Conservation (phyloP, 495 filamentous ascomycete species). For the Annulohypoxylon bovei region DNA sequence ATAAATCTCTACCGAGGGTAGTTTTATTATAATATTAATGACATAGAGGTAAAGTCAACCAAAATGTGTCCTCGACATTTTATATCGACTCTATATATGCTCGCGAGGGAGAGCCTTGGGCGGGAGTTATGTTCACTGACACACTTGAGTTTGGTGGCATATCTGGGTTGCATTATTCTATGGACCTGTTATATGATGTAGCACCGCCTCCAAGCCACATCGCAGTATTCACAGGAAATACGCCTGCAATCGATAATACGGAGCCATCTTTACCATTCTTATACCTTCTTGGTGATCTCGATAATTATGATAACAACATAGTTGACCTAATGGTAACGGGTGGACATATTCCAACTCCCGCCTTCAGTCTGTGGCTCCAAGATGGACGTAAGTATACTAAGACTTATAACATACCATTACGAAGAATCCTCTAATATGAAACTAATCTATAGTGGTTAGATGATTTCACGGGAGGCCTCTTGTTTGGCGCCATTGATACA, state of each 20-base stretch:
- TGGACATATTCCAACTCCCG: background rate
- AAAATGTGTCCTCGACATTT: background rate
- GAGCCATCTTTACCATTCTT: background rate
- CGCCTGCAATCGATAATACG: background rate
- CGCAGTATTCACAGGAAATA: background rate
- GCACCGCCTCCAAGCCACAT: background rate
- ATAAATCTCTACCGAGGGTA: background rate
- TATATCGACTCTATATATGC: background rate
- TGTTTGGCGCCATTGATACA: background rate
- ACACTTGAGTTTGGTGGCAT: background rate
- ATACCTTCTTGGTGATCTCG: background rate
- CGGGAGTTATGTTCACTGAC: background rate
- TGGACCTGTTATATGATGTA: background rate
- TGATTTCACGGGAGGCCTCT: background rate
- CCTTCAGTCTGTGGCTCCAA: conserved; percentile 1
- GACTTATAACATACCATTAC: no score
- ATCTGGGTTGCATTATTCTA: background rate
- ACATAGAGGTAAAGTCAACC: background rate
- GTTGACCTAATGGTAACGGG: background rate
- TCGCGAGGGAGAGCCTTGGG: background rate
- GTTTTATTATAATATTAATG: background rate
- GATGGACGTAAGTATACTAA: background rate
- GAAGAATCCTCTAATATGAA: background rate
- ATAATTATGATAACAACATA: background rate
- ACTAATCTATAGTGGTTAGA: background rate